Evolutionary conservation across 805 yeast genomes (phyloP), one percentile per base, ranked within the genome.

Genomic region (Diddensiella santjacobensis): DNA sequence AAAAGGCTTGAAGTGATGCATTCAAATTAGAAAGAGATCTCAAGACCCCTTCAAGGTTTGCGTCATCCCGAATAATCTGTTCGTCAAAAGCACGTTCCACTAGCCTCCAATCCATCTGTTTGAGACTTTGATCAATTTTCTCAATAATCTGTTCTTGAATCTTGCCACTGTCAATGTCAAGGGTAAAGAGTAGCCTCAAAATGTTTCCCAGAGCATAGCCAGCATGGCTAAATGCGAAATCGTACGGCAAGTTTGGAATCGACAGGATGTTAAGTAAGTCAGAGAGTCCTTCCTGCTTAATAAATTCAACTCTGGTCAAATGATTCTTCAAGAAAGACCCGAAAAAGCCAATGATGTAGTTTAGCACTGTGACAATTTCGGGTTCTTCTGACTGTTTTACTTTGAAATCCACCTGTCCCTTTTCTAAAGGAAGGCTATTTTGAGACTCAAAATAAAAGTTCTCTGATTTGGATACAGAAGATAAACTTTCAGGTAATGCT

Each of bases 261-360:
- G 35, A 44, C 42, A 56, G 61, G 17, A 64, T 43, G 5, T 50
- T 45, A 11, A 62, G 45, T 24, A 65, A 37, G 18, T 44, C 41
- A 6, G 22, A 36, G 20, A 62, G 44, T 17, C 66, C 67, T 3
- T 49, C 46, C 19, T 54, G 58, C 42, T 55, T 55, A 24, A 61
- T 59, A 35, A 64, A 61, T 45, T 59, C 61, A 22, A 50, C 55
- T 35, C 60, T 50, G 22, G 59, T 58, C n/a, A 52, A 30, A 20
- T 54, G 57, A 47, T 65, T 64, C 41, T 61, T 62, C 31, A 62
- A 47, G 19, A 65, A 51, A 1, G 62, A 57, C 23, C 65, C 69
- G 18, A 64, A 50, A 44, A 65, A 65, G 5, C 51, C 38, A 3
- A 49, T 47, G 20, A 57, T 44, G 33, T 56, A 48, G 20, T 40